Conservation (phyloP, 2,329 filamentous ascomycete species). For the Beauveria sp. region DNA sequence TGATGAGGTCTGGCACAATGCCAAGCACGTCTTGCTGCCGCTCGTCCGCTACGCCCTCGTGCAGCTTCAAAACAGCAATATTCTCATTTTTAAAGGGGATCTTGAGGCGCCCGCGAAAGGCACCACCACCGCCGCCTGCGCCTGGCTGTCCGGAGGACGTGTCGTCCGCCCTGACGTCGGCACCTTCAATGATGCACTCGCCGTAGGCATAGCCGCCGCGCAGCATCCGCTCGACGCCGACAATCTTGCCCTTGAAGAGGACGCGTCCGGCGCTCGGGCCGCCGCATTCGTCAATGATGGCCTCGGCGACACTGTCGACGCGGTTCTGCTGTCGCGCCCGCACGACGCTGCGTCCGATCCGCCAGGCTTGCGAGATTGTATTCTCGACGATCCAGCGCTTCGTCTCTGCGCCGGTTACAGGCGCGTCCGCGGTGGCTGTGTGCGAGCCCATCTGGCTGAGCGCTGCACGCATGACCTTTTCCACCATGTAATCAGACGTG, state of each 20-base stretch:
- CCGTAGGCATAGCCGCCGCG: conserved; percentile 53
- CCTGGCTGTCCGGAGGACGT: background rate
- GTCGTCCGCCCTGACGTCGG: conserved; percentile 29
- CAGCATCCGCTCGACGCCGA: conserved; percentile 48
- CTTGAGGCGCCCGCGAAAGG: conserved; percentile 43
- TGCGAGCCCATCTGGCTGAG: conserved; percentile 49
- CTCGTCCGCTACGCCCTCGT: conserved; percentile 27
- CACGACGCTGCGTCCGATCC: conserved; percentile 53
- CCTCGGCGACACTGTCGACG: conserved; percentile 47
- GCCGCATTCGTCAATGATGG: conserved; percentile 51
- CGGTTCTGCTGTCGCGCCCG: conserved; percentile 40
- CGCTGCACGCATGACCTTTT: conserved; percentile 42
- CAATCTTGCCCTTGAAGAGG: conserved; percentile 57
- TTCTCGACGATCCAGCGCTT: conserved; percentile 44
- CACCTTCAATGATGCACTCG: conserved; percentile 47
- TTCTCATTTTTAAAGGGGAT: conserved; percentile 72
- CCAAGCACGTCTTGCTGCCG: conserved; percentile 37
- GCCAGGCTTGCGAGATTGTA: conserved; percentile 46
- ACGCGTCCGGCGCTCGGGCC: conserved; percentile 45
- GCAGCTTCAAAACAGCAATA: conserved; percentile 45
- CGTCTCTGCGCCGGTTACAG: conserved; percentile 41
- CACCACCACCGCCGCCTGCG: conserved; percentile 10
- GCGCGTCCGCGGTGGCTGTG: conserved; percentile 40
- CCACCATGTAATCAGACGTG: conserved; percentile 37
- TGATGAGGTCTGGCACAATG: conserved; percentile 49